Evolutionary conservation across 148 eudicot species (phyloP), one percentile per base, ranked within the genome.

Genomic region (Linanthus parryae): DNA sequence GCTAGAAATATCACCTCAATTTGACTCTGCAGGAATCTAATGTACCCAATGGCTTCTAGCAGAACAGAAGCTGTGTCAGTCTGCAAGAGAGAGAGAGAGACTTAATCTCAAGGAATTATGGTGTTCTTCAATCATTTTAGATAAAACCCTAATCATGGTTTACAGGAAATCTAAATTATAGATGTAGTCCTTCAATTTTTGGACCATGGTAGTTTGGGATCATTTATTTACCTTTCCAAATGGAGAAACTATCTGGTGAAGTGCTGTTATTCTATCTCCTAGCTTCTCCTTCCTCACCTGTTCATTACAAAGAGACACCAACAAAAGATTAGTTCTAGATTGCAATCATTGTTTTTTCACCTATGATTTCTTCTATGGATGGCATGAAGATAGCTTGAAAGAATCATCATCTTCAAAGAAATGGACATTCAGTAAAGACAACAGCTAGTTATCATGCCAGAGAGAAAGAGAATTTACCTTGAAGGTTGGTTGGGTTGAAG

Each of bases 51-150:
- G 27, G 87, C 90, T 72, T 89, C 97, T 73, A 84, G 67, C 80
- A 89, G 65, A 30, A 89, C 97, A 52, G 97, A 89, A 46, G 97
- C 97, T 52, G 97, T 89, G 85, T 89, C 97, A 75, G 97, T 89
- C 97, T 89, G 92, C 73, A 69, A 54, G 76, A 77, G 20, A 61
- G 38, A 47, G 22, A 17, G 25, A 48, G 2, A 49, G 8, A 49
- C n/a, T n/a, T n/a, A n/a, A n/a, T n/a, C n/a, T n/a, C n/a, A n/a
- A n/a, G n/a, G n/a, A n/a, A n/a, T n/a, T n/a, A n/a, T n/a, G n/a
- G n/a, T n/a, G n/a, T n/a, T n/a, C n/a, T n/a, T n/a, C n/a, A n/a
- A n/a, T n/a, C n/a, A n/a, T n/a, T n/a, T n/a, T n/a, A n/a, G n/a
- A n/a, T n/a, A n/a, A n/a, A n/a, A n/a, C n/a, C n/a, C n/a, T n/a